Conservation (phyloP, 176 grass and related monocot species). For the Avena insularis region DNA sequence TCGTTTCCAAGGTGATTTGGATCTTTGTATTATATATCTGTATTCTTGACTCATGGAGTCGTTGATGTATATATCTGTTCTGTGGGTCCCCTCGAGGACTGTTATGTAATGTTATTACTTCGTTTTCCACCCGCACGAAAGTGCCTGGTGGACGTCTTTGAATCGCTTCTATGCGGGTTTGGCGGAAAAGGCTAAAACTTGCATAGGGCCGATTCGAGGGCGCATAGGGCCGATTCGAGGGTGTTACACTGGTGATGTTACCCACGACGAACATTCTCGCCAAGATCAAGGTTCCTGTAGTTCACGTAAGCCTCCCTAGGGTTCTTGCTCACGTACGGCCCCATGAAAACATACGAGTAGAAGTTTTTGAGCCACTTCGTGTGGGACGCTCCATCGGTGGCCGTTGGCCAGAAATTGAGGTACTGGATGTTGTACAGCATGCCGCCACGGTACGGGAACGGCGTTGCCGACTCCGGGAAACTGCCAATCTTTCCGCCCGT, state of each 20-base stretch:
- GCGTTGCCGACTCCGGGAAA: conserved; percentile 38
- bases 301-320: conserved; percentile 63
- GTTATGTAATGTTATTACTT: too few relatives aligned
- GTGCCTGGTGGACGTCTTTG: too few relatives aligned
- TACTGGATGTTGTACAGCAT: conserved; percentile 58
- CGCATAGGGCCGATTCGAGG: too few relatives aligned
- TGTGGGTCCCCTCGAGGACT: too few relatives aligned
- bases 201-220: too few relatives aligned
- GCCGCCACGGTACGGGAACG: conserved; percentile 51
- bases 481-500: conserved; percentile 24
- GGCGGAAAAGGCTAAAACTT: too few relatives aligned
- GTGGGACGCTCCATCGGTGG: not conserved
- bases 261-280: conserved; percentile 41
- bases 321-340: conserved; percentile 39
- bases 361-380: conserved; percentile 37
- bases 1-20: too few relatives aligned
- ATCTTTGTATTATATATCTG: too few relatives aligned
- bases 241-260: not conserved
- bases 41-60: too few relatives aligned
- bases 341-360: conserved; percentile 42
- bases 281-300: conserved; percentile 60
- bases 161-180: too few relatives aligned
- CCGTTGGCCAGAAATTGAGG: not conserved
- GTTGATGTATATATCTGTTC: too few relatives aligned
- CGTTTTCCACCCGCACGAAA: too few relatives aligned